These are phyloP conservation scores for Penicillium sclerotiorum DNA, from an alignment of 2,329 filamentous ascomycete species.

Conservation along the genomic window DNA sequence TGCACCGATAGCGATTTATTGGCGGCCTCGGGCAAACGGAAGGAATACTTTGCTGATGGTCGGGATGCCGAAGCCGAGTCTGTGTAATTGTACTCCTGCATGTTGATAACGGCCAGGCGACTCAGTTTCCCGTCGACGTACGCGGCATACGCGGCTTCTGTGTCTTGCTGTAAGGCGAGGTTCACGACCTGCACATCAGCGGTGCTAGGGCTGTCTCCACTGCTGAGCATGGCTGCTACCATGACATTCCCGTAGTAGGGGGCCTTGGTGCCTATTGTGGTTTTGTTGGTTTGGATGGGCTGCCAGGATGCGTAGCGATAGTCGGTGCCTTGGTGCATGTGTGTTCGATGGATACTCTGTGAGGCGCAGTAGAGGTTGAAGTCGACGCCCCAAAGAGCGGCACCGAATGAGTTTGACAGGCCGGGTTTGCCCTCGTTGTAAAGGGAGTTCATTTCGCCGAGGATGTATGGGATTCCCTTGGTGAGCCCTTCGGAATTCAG, in stretches of 20 bases:
- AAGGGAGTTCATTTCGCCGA: conserved; percentile 65
- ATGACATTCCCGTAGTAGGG: conserved; percentile 67
- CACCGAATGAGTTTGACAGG: conserved; percentile 66
- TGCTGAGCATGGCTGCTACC: conserved; percentile 56
- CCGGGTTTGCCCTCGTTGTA: conserved; percentile 64
- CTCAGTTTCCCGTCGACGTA: conserved; percentile 51
- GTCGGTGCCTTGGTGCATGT: conserved; percentile 67
- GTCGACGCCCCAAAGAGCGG: conserved; percentile 66
- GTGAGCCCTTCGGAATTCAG: conserved; percentile 40
- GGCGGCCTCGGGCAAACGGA: conserved; percentile 25
- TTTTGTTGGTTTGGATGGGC: conserved; percentile 55
- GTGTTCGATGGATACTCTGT: conserved; percentile 58
- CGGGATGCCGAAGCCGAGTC: conserved; percentile 41
- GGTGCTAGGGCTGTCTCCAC: conserved; percentile 27
- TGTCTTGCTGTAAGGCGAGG: conserved; percentile 45
- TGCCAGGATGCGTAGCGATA: conserved; percentile 66
- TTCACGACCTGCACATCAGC: conserved; percentile 53
- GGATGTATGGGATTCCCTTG: conserved; percentile 54
- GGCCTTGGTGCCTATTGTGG: conserved; percentile 60
- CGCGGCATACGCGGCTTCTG: conserved; percentile 59
- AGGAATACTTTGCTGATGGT: conserved; percentile 26
- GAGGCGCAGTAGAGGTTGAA: conserved; percentile 63
- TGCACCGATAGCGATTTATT: conserved; percentile 43
- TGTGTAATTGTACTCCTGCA: conserved; percentile 63
- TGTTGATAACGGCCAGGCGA: conserved; percentile 60